Percentiles rank a stretch among this genome's conserved stretches.
Conservation (phyloP, 148 eudicot species). For the Cornus controversa region DNA sequence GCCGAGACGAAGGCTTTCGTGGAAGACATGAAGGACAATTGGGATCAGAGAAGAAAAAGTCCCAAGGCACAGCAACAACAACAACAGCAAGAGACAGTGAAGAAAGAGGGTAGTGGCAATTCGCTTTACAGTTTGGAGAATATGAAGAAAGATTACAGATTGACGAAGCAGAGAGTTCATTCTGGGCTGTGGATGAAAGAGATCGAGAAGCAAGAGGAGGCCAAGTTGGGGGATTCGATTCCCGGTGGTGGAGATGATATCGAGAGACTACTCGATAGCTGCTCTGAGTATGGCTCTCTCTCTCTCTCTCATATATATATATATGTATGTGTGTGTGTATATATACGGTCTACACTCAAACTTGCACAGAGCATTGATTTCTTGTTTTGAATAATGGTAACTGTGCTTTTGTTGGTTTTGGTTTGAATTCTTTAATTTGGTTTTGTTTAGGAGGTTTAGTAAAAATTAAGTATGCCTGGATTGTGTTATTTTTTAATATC, state of each 20-base stretch:
- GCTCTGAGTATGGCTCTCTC: conserved; percentile 63
- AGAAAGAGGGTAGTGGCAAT: conserved; percentile 11
- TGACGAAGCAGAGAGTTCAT: conserved; percentile 91
- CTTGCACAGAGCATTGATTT: not conserved
- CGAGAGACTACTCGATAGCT: conserved; percentile 74
- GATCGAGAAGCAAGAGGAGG: conserved; percentile 79
- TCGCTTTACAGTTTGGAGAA: conserved; percentile 65
- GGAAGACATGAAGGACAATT: conserved; percentile 86
- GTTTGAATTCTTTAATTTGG: not conserved
- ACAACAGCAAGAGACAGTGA: not conserved
- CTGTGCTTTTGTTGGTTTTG: not conserved
- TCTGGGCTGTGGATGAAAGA: conserved; percentile 84
- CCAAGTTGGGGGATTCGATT: conserved; percentile 52
- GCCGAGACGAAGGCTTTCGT: conserved; percentile 81
- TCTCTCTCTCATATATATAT: not conserved
- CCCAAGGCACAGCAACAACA: conserved; percentile 4
- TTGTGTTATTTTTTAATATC: not conserved
- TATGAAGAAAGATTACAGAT: conserved; percentile 75
- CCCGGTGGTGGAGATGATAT: conserved; percentile 54
- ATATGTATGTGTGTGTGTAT: not conserved
- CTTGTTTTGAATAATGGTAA: not conserved
- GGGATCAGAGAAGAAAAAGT: conserved; percentile 62
- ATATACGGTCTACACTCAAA: not conserved
- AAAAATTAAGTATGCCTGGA: not conserved
- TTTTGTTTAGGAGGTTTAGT: not conserved